Evolutionary conservation across 1,284 basidiomycete genomes (phyloP).

Genomic region (Ceraceosorus bombacis): DNA sequence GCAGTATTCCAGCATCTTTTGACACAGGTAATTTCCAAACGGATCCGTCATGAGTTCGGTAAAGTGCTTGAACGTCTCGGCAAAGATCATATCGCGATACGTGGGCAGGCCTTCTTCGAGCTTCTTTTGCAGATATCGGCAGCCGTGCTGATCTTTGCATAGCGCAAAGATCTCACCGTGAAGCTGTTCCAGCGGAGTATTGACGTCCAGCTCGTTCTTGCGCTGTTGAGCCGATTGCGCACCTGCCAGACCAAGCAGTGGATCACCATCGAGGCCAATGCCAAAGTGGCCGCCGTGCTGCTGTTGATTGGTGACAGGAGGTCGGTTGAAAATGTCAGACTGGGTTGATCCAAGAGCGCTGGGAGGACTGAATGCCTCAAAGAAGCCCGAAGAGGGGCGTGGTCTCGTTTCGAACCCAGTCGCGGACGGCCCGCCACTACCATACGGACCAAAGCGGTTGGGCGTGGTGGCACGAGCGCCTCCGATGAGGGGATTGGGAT

Average conservation of each 20-base stretch:
- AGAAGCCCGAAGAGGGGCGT: conserved; percentile 33
- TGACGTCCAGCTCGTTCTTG: conserved; percentile 68
- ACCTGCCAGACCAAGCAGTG: too few relatives aligned
- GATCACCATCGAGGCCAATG: neutral
- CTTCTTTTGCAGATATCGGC: conserved; percentile 97
- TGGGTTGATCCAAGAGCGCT: neutral
- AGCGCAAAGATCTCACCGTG: conserved; percentile 81
- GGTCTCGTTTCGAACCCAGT: conserved; percentile 14
- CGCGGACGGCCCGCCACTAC: conserved; percentile 13
- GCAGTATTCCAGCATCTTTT: conserved; percentile 93
- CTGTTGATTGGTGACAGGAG: neutral
- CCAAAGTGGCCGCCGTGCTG: conserved; percentile 1
- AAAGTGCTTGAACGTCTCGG: conserved; percentile 95
- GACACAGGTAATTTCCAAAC: conserved; percentile 98
- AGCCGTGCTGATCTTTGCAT: conserved; percentile 99
- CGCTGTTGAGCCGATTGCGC: conserved; percentile 44
- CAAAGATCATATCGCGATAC: conserved; percentile 91
- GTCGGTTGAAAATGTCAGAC: too few relatives aligned
- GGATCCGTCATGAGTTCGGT: conserved; percentile 99
- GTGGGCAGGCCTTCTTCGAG: conserved; percentile 80
- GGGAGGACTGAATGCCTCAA: conserved; percentile 28
- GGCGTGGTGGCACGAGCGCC: neutral
- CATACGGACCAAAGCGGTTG: neutral
- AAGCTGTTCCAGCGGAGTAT: conserved; percentile 88
- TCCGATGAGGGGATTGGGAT: too few relatives aligned